A percentile compares a stretch with the other conserved stretches of the same genome.
phyloP scores from a whole-genome alignment of 306 rosid species.

The Casuarina glauca region DNA sequence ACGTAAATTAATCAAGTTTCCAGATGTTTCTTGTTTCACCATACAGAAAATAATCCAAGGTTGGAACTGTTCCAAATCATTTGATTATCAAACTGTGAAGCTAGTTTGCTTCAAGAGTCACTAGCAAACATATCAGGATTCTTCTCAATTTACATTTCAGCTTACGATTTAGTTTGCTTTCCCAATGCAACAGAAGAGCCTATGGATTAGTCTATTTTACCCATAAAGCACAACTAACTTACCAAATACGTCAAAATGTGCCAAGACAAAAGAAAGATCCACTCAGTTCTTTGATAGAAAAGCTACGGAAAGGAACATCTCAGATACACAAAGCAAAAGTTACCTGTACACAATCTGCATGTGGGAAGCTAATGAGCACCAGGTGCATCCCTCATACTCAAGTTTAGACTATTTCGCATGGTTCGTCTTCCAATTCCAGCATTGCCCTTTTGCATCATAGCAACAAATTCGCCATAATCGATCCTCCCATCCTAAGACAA shows the following conservation, averaged over 20 bases:
- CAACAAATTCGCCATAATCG: constrained; percentile 88
- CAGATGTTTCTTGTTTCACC: background rate
- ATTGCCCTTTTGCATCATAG: constrained; percentile 97
- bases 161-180: background rate
- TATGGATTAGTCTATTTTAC: background rate
- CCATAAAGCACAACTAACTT: background rate
- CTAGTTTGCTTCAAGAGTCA: constrained; percentile 9
- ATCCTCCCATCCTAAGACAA: constrained; percentile 83
- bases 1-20: background rate
- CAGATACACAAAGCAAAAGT: constrained; percentile 8
- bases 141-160: background rate
- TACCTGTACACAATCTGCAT: constrained; percentile 53
- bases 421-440: constrained; percentile 89
- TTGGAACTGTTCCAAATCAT: constrained; percentile 2
- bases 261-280: background rate
- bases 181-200: background rate
- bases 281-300: background rate
- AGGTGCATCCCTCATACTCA: constrained; percentile 91
- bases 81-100: background rate
- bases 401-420: constrained; percentile 85
- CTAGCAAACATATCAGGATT: background rate
- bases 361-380: constrained; percentile 55
- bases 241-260: background rate
- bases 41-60: background rate
- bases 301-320: background rate